A percentile compares a stretch with the other conserved stretches of the same genome.
phyloP scores from a whole-genome alignment of 345 rosid species.

The Eucalyptus tenuipes region DNA sequence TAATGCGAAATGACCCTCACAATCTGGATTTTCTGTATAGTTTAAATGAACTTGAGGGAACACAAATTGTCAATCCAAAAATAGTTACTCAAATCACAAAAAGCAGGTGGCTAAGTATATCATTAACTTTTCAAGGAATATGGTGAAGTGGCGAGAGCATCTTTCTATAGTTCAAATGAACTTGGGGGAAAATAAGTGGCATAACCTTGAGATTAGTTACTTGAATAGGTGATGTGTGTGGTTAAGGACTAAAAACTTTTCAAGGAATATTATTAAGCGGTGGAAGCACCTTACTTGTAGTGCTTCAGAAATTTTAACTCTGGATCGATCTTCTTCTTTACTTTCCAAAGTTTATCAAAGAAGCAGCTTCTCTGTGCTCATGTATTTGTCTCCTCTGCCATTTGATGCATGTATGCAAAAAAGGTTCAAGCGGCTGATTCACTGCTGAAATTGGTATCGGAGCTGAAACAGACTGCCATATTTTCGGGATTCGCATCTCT shows the following conservation, averaged over 20 bases:
- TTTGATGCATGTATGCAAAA: background rate
- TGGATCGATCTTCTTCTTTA: background rate
- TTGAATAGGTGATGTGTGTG: background rate
- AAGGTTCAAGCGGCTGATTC: slow-evolving; percentile 95
- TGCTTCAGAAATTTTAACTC: background rate
- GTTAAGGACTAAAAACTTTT: background rate
- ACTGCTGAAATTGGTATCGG: slow-evolving; percentile 73
- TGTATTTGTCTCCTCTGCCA: background rate
- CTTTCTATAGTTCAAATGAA: background rate
- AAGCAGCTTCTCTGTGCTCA: background rate
- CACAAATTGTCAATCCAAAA: background rate
- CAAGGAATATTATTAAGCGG: background rate
- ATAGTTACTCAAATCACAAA: background rate
- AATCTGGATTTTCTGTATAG: background rate
- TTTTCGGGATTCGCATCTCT: slow-evolving; percentile 93
- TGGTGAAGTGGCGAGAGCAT: background rate
- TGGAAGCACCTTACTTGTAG: background rate
- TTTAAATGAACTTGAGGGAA: background rate
- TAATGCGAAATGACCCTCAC: background rate
- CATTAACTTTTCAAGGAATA: background rate
- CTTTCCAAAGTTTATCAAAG: background rate
- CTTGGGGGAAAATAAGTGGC: background rate
- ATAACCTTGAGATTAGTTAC: background rate
- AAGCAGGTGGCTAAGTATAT: background rate
- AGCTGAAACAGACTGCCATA: slow-evolving; percentile 81